Conservation (phyloP, 345 rosid species). For the Eucalyptus curtisii region DNA sequence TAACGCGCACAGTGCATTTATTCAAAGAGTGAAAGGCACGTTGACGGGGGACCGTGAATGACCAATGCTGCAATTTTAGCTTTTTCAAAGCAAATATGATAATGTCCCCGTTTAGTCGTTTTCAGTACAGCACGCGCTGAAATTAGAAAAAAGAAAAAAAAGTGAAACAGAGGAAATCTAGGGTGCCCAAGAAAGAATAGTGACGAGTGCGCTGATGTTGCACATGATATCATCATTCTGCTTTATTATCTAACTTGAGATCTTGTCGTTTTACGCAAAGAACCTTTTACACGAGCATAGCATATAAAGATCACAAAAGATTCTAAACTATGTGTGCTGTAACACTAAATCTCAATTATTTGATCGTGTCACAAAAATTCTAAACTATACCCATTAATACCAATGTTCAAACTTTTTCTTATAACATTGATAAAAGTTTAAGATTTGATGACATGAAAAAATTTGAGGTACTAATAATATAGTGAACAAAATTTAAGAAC, state of each 20-base stretch:
- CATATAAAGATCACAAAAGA: too few species aligned
- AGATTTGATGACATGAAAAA: background rate
- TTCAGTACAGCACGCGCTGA: background rate
- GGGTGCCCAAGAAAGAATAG: background rate
- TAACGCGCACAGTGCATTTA: background rate
- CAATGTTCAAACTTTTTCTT: background rate
- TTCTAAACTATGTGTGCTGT: too few species aligned
- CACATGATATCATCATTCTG: background rate
- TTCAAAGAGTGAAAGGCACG: background rate
- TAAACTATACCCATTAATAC: too few species aligned
- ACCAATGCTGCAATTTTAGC: background rate
- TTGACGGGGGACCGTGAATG: background rate
- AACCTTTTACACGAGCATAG: background rate
- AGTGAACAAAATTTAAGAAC: background rate
- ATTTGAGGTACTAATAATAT: background rate
- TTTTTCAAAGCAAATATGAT: background rate
- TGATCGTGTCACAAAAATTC: background rate
- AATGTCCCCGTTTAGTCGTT: background rate
- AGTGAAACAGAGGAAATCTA: background rate
- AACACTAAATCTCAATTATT: too few species aligned
- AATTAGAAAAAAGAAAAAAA: background rate
- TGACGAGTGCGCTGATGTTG: background rate
- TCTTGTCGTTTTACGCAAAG: background rate
- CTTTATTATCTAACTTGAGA: background rate
- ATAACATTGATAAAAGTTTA: too few species aligned